Evolutionary conservation across 441 rosid genomes (phyloP), one percentile per base, ranked within the genome.

Genomic region (Populus hybrid): DNA sequence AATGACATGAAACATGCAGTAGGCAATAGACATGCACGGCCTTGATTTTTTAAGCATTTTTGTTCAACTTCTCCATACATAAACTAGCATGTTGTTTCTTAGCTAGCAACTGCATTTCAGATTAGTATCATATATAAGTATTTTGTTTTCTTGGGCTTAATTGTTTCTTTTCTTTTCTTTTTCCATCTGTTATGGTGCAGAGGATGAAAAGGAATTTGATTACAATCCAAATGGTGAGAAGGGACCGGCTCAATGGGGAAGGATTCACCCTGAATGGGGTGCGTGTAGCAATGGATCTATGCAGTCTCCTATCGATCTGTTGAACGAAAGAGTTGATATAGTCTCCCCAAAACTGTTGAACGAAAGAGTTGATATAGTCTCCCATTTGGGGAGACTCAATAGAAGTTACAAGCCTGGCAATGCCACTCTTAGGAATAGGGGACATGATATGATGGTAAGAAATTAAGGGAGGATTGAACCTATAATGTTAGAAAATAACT

Each of bases 301-400:
- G 93, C 96, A 94, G 77, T 94, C 97, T 61, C 98, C 97, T 0
- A 86, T 91, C 65, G 96, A 92, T 83, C 77, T 92, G 34, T 68
- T 76, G 70, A 69, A 81, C n/a, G 80, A 90, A 64, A 90, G 91
- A 73, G 95, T 94, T 77, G 36, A 78, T 26, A 26, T 26, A 26
- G 28, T 26, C 28, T n/a, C 28, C 28, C 2, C n/a, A n/a, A n/a
- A n/a, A n/a, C n/a, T n/a, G n/a, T n/a, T n/a, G n/a, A n/a, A n/a
- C n/a, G n/a, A n/a, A n/a, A n/a, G n/a, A n/a, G n/a, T n/a, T n/a
- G n/a, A n/a, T n/a, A n/a, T n/a, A n/a, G n/a, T n/a, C n/a, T n/a
- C n/a, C n/a, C n/a, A n/a, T n/a, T n/a, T n/a, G n/a, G n/a, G n/a
- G n/a, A n/a, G n/a, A n/a, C n/a, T n/a, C n/a, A n/a, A n/a, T n/a